phyloP scores from a whole-genome alignment of 495 filamentous ascomycete genomes.

The Xylona heveae region DNA sequence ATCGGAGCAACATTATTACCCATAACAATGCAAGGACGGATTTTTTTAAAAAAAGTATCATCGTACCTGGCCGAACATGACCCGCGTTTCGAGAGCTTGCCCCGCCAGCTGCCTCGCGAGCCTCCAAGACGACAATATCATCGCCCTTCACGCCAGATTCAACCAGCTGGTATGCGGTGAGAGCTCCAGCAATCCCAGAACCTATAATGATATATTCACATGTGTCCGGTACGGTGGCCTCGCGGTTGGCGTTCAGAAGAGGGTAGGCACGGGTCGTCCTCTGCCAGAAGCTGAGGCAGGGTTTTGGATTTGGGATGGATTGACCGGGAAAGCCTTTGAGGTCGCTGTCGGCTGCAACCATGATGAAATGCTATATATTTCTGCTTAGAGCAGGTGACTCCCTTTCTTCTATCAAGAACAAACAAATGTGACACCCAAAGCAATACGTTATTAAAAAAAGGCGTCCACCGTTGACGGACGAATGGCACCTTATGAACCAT shows the following conservation, averaged over 20 bases:
- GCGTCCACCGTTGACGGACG: no score
- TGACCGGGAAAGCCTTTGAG: no score
- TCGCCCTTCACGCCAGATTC: constrained; percentile 9
- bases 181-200: constrained; percentile 13
- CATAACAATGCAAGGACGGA: no score
- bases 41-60: background rate
- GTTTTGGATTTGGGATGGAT: no score
- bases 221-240: constrained; percentile 4
- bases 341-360: no score
- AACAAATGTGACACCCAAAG: no score
- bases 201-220: constrained; percentile 12
- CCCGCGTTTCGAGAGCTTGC: constrained; percentile 14
- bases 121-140: constrained; percentile 13
- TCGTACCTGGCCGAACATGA: constrained; percentile 13
- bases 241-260: constrained; percentile 10
- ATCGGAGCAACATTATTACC: no score
- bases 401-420: no score
- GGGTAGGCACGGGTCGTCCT: constrained; percentile 10
- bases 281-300: constrained; percentile 11
- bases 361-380: no score
- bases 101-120: constrained; percentile 13
- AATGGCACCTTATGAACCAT: no score
- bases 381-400: no score
- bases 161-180: constrained; percentile 12
- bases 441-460: no score